These are phyloP conservation scores for Phaffia tasmanica DNA, from an alignment of 768 basidiomycete species.

Conservation along the genomic window DNA sequence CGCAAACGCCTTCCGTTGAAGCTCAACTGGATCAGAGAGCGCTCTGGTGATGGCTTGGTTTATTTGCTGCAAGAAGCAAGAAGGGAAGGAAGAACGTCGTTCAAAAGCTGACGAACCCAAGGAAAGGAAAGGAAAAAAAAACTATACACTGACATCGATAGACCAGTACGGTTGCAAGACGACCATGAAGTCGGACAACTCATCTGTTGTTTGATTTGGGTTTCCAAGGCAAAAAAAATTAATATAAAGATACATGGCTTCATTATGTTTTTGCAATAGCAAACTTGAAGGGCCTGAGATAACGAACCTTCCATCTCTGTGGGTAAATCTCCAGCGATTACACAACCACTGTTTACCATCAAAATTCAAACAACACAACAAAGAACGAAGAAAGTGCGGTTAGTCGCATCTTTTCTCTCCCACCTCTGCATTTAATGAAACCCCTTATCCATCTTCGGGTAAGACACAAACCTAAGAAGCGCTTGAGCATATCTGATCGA, in stretches of 20 bases:
- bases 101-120: background rate
- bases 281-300: background rate
- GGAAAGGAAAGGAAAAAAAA: too few species aligned
- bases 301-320: slow-evolving; percentile 24
- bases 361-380: background rate
- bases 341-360: slow-evolving; percentile 15
- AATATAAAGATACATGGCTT: background rate
- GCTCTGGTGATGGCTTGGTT: slow-evolving; percentile 17
- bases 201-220: slow-evolving; percentile 4
- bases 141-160: slow-evolving; percentile 8
- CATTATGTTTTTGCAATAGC: background rate
- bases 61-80: slow-evolving; percentile 1
- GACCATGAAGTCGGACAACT: slow-evolving; percentile 21
- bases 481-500: slow-evolving; percentile 23
- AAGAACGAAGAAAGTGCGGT: background rate
- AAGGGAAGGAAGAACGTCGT: background rate
- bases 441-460: too few species aligned
- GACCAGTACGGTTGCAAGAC: slow-evolving; percentile 18
- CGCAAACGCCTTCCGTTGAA: slow-evolving; percentile 19
- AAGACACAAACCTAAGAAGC: slow-evolving; percentile 17
- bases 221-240: background rate
- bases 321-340: slow-evolving; percentile 24
- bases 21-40: slow-evolving; percentile 12
- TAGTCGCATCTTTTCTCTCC: too few species aligned
- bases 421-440: too few species aligned